Evolutionary conservation across 139 green algal genomes (phyloP).

Genomic region (Astrephomene gubernaculifera): DNA sequence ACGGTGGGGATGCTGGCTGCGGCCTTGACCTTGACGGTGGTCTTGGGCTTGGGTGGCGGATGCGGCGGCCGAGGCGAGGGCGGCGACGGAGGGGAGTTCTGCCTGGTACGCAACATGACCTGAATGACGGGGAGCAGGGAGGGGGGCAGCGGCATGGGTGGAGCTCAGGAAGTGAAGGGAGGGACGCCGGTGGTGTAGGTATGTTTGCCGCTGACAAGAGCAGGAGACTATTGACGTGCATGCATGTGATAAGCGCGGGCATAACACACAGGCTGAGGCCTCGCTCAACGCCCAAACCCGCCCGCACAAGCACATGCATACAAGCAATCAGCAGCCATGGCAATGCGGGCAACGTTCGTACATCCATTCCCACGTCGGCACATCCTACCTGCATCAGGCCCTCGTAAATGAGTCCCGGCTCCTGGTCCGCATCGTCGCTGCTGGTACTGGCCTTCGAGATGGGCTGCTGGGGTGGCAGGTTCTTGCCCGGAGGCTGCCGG

Average conservation of each 20-base stretch:
- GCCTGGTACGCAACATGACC: not conserved
- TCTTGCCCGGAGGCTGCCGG: not conserved
- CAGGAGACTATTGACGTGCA: too few relatives aligned
- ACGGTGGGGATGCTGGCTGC: too few relatives aligned
- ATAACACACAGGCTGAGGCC: not conserved
- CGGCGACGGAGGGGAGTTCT: not conserved
- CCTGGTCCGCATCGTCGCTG: not conserved
- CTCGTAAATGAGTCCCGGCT: conserved; percentile 26
- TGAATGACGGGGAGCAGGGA: too few relatives aligned
- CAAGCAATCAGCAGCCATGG: not conserved
- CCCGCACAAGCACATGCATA: not conserved
- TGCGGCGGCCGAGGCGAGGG: not conserved
- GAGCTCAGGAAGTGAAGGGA: too few relatives aligned
- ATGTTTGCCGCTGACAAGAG: too few relatives aligned
- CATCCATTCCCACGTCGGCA: too few relatives aligned
- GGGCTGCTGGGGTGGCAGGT: not conserved
- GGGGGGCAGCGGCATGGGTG: too few relatives aligned
- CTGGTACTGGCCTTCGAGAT: not conserved
- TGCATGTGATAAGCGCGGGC: not conserved
- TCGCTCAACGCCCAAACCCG: not conserved
- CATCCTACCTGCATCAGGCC: not conserved
- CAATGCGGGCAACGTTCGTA: too few relatives aligned
- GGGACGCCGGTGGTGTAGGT: too few relatives aligned
- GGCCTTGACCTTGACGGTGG: not conserved
- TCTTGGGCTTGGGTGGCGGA: not conserved